Base-by-base conservation (phyloP, 257 asterid species). In the Cordia subcordata region DNA sequence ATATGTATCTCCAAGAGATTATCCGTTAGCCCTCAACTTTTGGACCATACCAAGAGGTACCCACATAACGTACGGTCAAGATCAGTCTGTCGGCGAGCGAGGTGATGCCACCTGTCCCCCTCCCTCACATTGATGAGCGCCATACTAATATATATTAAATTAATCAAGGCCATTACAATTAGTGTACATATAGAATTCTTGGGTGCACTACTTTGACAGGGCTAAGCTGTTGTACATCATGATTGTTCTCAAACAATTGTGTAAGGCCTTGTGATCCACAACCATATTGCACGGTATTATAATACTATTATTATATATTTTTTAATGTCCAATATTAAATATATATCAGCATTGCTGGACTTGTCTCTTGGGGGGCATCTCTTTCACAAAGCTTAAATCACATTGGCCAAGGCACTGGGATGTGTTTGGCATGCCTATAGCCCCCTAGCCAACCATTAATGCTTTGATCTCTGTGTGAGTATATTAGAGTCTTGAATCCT, bases 361-460 rank as follows among this genome's bases (percentile, higher is more conserved):
- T 65, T 81, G 85, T 76, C 76, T 75, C 35, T 27, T 6, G 3
- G 86, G n/a, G 84, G 80, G 85, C 93, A 79, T 83, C 88, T 80
- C 76, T 74, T 68, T 63, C 86, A 71, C 85, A 80, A 75, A 81
- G 60, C 76, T 77, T 52, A 63, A 68, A 74, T 56, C 65, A 62
- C 49, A 79, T 75, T 75, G 84, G 90, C 59, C 72, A 64, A 72
- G 72, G 74, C 72, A 76, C 82, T 79, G 82, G 82, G 86, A 82
- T 78, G 75, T 84, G 87, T 81, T 86, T 76, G 86, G 90, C 94
- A 86, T 86, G 94, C 71, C 49, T 27, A 27, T 6, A 60, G 50
- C 78, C 70, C 55, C 49, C 49, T 72, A 21, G 51, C 70, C 57
- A 62, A 70, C 64, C 69, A 75, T n/a, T n/a, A n/a, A n/a, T 80